phyloP scores from a whole-genome alignment of 129 eudicot species.

The Dittrichia graveolens region DNA sequence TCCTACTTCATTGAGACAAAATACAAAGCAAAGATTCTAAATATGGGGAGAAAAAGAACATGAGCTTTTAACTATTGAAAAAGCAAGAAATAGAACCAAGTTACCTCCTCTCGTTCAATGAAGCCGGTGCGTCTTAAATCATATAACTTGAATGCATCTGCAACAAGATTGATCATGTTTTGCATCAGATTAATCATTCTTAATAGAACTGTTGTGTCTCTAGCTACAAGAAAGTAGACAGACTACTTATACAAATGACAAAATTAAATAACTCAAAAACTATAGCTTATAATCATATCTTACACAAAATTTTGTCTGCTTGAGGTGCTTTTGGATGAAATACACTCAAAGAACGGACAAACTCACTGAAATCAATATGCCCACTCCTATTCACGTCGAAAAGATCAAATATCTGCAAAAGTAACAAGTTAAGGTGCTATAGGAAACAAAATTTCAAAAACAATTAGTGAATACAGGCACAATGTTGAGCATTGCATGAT shows the following conservation, averaged over 20 bases:
- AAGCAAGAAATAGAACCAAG: slow-evolving; percentile 10
- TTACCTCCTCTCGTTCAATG: slow-evolving; percentile 70
- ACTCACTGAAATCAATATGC: slow-evolving; percentile 53
- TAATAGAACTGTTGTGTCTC: neutral
- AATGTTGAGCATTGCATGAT: neutral
- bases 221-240: neutral
- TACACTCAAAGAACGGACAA: slow-evolving; percentile 52
- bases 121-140: slow-evolving; percentile 64
- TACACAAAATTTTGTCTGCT: slow-evolving; percentile 56
- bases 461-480: neutral
- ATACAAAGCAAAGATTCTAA: slow-evolving; percentile 15
- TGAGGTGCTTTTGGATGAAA: slow-evolving; percentile 68
- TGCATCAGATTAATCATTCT: slow-evolving; percentile 23
- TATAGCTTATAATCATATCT: slow-evolving; percentile 11
- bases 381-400: slow-evolving; percentile 56
- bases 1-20: neutral
- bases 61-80: slow-evolving; percentile 9
- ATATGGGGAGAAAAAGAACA: neutral
- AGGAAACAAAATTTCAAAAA: neutral
- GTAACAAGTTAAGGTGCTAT: slow-evolving; percentile 8
- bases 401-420: slow-evolving; percentile 44
- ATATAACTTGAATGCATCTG: slow-evolving; percentile 62
- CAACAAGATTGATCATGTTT: slow-evolving; percentile 22
- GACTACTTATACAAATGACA: neutral
- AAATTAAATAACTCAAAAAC: neutral